Base-by-base conservation (phyloP, 2,329 filamentous ascomycete species). In the Venturiaceae sp. region DNA sequence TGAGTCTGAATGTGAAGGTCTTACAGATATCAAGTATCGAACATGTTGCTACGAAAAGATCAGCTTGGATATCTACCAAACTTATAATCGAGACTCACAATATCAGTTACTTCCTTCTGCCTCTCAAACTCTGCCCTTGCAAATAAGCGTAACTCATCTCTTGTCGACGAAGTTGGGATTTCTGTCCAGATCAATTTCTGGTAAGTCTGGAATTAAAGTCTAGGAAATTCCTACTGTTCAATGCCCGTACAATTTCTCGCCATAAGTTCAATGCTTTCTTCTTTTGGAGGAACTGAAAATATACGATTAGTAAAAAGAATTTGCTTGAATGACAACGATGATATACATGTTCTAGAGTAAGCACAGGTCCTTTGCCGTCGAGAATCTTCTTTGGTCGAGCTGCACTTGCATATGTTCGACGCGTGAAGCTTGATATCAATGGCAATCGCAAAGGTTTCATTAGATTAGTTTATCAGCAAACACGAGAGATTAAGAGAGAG, bases 101-200 rank as follows among this genome's bases (percentile, higher is more conserved):
- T 61, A 62, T 80, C 78, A 34, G 73, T 72, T 2, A 79, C 72
- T 55, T 72, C 63, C 28, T 68, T 70, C 58, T 78, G 72, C 53
- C 74, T 69, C 63, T 78, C 75, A 60, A 80, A 80, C 59, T 80
- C 78, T 11, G 68, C 68, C 46, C 77, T 67, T 5, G 77, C 78
- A 63, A 76, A 80, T n/a, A 70, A 66, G 34, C 70, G 68, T 71
- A 80, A 75, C 57, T 80, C 78, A 41, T 64, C 60, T 32, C 70
- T 65, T 5, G 71, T 73, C 2, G 67, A 62, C 4, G 69, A 68
- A 5, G 66, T 63, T 2, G 70, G 71, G 11, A 73, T 68, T 54
- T 67, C 71, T 72, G 41, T 23, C 33, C 9, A 32, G 8, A 16
- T 13, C 57, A 26, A 28, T 11, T 9, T 21, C n/a, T 23, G 14